A percentile compares a stretch with the other conserved stretches of the same genome.
phyloP scores from a whole-genome alignment of 2,329 filamentous ascomycete species.

The Nemania diffusa region DNA sequence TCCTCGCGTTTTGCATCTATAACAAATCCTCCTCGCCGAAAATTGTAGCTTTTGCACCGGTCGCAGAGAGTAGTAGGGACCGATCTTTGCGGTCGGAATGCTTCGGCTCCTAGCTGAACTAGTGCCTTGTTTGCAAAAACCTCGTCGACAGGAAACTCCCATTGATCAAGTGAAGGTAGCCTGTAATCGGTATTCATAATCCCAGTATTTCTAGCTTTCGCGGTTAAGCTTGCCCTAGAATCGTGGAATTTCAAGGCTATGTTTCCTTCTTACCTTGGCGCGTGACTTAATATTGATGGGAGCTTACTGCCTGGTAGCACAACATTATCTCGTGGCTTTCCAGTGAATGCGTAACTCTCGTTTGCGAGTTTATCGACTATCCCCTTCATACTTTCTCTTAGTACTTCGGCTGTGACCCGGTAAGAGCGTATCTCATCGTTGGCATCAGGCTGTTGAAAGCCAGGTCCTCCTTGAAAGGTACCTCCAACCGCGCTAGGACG shows the following conservation, averaged over 20 bases:
- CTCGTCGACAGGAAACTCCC: constrained; percentile 27
- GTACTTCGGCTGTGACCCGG: neutral
- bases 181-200: constrained; percentile 10
- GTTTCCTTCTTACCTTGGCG: neutral
- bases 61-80: neutral
- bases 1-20: neutral
- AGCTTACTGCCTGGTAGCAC: neutral
- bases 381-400: neutral
- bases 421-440: neutral
- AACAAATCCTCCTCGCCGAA: constrained; percentile 7
- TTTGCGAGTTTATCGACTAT: neutral
- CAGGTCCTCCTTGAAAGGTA: neutral
- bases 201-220: neutral
- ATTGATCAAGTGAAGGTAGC: constrained; percentile 14
- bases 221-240: neutral
- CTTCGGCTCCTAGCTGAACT: neutral
- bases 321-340: neutral
- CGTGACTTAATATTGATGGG: neutral
- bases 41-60: constrained; percentile 6
- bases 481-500: neutral
- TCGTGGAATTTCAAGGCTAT: neutral
- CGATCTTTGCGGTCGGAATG: neutral
- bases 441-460: neutral
- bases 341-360: neutral
- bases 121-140: constrained; percentile 21